Evolutionary conservation across 805 yeast genomes (phyloP).

Genomic region (Saturnispora sekii): DNA sequence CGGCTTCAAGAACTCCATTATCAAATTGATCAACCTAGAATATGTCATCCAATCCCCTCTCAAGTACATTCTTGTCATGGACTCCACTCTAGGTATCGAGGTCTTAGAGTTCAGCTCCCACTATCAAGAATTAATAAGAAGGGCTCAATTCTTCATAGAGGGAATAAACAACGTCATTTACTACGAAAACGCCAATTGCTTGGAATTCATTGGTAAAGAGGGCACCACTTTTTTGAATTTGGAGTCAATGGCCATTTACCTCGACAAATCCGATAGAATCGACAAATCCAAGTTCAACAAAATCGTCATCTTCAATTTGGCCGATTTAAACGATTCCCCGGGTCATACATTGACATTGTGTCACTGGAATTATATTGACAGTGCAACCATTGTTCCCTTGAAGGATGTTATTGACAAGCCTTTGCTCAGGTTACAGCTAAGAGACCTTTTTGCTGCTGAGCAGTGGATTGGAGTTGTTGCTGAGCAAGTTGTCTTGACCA

Average conservation of each 20-base stretch:
- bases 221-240: constrained; percentile 5
- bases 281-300: background rate
- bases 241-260: background rate
- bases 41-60: constrained; percentile 6
- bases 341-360: background rate
- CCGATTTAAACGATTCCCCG: background rate
- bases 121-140: background rate
- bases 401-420: background rate
- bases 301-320: background rate
- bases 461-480: constrained; percentile 3
- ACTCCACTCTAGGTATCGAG: constrained; percentile 6
- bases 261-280: background rate
- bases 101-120: constrained; percentile 5
- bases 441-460: background rate
- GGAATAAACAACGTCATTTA: constrained; percentile 5
- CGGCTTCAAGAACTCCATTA: background rate
- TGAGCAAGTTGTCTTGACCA: background rate
- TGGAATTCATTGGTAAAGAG: constrained; percentile 8
- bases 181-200: constrained; percentile 7
- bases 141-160: constrained; percentile 1
- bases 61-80: constrained; percentile 10
- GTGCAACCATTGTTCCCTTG: background rate
- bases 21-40: constrained; percentile 9
- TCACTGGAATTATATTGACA: constrained; percentile 4
- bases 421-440: background rate